These are phyloP conservation scores for Dothideomycetes sp. DNA, from an alignment of 2,329 filamentous ascomycete genomes.

Conservation along the genomic window DNA sequence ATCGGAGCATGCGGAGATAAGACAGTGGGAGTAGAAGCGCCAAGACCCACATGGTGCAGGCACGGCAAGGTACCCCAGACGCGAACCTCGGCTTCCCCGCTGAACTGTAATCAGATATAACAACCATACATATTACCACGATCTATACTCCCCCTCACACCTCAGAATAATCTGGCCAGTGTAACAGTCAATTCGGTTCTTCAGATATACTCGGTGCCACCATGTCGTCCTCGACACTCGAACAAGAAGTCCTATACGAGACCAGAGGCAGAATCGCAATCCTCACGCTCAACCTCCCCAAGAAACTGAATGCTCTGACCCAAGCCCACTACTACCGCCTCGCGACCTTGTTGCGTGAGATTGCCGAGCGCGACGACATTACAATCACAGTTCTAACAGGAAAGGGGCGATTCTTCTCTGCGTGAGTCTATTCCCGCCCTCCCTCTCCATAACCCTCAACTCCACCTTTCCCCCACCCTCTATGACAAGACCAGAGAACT, in stretches of 20 bases:
- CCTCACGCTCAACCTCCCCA: conserved; percentile 73
- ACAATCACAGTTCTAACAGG: conserved; percentile 76
- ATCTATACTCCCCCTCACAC: no score
- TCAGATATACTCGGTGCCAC: no score
- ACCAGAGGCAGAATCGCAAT: conserved; percentile 63
- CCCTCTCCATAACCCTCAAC: not conserved
- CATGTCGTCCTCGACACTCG: no score
- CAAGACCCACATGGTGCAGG: no score
- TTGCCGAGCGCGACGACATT: conserved; percentile 69
- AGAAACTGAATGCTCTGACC: conserved; percentile 78
- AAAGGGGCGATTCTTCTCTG: conserved; percentile 74
- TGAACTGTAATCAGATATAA: no score
- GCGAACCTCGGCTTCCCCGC: no score
- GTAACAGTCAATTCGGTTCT: no score
- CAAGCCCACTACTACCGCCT: conserved; percentile 67
- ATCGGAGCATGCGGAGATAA: no score
- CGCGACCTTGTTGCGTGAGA: conserved; percentile 59
- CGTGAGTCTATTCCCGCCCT: conserved; percentile 44
- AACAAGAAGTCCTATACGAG: conserved; percentile 45
- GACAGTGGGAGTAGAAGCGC: no score
- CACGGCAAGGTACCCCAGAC: no score
- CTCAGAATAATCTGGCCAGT: no score
- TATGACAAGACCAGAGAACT: not conserved
- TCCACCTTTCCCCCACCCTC: not conserved
- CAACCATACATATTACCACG: no score